phyloP scores from a whole-genome alignment of 192 early-diverging fungal species.

The Entomortierella lignicola region DNA sequence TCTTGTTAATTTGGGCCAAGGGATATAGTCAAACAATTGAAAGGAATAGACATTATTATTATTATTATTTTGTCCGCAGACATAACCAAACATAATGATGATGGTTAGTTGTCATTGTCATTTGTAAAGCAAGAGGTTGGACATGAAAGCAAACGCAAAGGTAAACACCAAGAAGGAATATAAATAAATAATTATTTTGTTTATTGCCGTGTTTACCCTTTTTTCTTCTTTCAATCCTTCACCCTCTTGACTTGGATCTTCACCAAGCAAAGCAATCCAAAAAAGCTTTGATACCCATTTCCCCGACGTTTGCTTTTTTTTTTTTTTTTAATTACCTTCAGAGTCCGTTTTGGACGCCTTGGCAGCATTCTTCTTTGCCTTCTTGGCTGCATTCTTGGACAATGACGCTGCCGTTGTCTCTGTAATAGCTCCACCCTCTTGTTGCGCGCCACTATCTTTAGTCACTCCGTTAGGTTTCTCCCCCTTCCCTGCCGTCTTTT shows the following conservation, averaged over 20 bases:
- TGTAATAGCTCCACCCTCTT: constrained; percentile 4
- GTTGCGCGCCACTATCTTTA: background rate
- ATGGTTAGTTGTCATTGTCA: background rate
- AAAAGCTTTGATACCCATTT: background rate
- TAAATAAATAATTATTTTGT: background rate
- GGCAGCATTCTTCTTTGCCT: constrained; percentile 4
- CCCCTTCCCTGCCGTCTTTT: background rate
- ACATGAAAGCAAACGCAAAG: no score
- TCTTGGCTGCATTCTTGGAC: constrained; percentile 8
- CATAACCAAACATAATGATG: no score
- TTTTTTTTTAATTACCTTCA: constrained; percentile 7
- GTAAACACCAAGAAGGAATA: background rate
- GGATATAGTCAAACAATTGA: background rate
- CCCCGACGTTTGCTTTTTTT: background rate
- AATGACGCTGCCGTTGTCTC: background rate
- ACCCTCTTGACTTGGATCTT: background rate
- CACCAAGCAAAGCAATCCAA: no score
- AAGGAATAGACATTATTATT: no score
- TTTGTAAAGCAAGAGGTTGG: background rate
- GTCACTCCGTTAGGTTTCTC: background rate
- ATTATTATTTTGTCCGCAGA: no score
- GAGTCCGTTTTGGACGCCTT: constrained; percentile 16
- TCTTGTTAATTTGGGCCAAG: background rate
- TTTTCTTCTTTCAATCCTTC: background rate
- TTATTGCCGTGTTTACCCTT: background rate